phyloP scores from a whole-genome alignment of 805 yeast genomes.

The Candida endomychidarum region DNA sequence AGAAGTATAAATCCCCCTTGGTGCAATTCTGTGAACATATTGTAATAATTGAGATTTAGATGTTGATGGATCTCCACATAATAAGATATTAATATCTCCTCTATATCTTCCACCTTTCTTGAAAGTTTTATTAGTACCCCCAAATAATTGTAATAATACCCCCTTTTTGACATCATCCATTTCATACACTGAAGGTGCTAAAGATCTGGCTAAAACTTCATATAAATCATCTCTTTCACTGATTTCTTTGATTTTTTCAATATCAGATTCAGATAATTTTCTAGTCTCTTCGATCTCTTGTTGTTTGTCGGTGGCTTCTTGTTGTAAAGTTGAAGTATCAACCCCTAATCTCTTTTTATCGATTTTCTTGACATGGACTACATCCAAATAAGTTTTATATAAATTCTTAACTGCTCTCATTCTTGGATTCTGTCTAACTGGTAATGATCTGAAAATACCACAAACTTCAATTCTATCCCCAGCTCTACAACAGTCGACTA shows the following conservation, averaged over 20 bases:
- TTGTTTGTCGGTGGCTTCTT: constrained; percentile 56
- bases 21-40: constrained; percentile 96
- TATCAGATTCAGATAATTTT: constrained; percentile 65
- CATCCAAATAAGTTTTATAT: constrained; percentile 92
- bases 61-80: constrained; percentile 99
- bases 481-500: constrained; percentile 91
- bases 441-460: constrained; percentile 90
- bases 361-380: constrained; percentile 85
- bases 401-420: constrained; percentile 81
- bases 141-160: constrained; percentile 84
- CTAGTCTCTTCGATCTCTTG: constrained; percentile 79
- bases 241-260: constrained; percentile 58
- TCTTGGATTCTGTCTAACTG: constrained; percentile 83
- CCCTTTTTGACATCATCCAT: constrained; percentile 98
- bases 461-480: constrained; percentile 96
- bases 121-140: constrained; percentile 90
- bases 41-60: constrained; percentile 92
- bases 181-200: constrained; percentile 97
- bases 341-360: constrained; percentile 79
- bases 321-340: constrained; percentile 64
- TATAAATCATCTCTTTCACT: constrained; percentile 76
- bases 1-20: constrained; percentile 95
- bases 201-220: constrained; percentile 80
- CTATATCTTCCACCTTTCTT: constrained; percentile 90
- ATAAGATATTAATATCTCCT: constrained; percentile 88